Evolutionary conservation across 768 basidiomycete genomes (phyloP), one percentile per base, ranked within the genome.

Genomic region (Rhizopogon rudus): DNA sequence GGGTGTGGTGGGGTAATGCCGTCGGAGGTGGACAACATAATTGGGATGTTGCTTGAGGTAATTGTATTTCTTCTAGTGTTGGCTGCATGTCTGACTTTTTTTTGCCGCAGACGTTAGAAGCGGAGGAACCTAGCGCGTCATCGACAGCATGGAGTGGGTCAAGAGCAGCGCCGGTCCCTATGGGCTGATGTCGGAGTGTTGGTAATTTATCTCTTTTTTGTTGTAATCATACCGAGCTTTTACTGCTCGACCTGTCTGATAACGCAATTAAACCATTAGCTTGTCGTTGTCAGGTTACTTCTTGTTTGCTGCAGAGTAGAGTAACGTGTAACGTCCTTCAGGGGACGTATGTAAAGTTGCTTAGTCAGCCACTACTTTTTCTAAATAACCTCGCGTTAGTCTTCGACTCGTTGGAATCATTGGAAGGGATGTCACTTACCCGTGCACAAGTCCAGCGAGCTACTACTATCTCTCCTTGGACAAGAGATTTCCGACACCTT

Each of bases 1-100:
- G 94, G 92, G 0, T 96, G 92, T 72, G 93, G 93, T 22, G 89
- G 91, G 0, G 81, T 94, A 31, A 81, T 87, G 3, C 83, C 88
- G 2, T 77, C 83, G n/a, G 94, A 98, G 58, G 89, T 98, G 39
- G 95, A 98, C 63, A 81, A 82, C 57, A 86, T 94, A 5, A 77
- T 97, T 57, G 84, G 83, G 25, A 88, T 90, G 78, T 72, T 98
- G 41, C 77, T 94, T 16, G 92, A 96, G 82, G 91, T 89, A 59
- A 51, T 64, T 22, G 10, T 20, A 43, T 41, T 54, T 61, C 4
- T 17, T 12, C 22, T 7, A 25, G 14, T 12, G 13, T 12, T 13
- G 7, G 22, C 56, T 25, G 35, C 48, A 35, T 57, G 57, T 43
- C 16, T 48, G 58, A 46, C 52, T 40, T 17, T 37, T 37, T 52